Evolutionary conservation across 176 grass and related monocot species (phyloP).

Genomic region (Avena insularis): DNA sequence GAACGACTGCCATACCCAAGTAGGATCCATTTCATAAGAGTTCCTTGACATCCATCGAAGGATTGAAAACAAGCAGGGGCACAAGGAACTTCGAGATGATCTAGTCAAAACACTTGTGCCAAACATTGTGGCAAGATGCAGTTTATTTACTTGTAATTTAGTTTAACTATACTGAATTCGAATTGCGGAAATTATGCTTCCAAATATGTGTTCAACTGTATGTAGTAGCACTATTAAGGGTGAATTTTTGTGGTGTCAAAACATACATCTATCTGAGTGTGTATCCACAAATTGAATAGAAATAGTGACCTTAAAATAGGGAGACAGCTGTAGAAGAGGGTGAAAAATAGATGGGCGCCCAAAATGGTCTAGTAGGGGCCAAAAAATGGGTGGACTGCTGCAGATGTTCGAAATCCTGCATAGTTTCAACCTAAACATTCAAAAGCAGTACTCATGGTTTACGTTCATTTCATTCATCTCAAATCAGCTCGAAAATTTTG

Average conservation of each 20-base stretch:
- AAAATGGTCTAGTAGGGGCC: background rate
- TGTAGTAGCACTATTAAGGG: background rate
- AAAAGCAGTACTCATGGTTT: background rate
- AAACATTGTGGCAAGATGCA: background rate
- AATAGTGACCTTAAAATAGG: background rate
- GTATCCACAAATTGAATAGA: background rate
- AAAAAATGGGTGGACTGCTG: background rate
- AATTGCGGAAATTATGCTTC: background rate
- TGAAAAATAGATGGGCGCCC: background rate
- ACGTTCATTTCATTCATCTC: slow-evolving; percentile 15
- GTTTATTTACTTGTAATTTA: background rate
- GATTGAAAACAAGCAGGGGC: background rate
- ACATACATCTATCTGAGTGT: background rate
- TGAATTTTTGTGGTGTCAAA: background rate
- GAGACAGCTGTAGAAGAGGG: background rate
- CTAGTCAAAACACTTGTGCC: background rate
- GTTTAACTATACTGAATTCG: background rate
- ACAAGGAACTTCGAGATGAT: background rate
- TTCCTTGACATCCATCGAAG: background rate
- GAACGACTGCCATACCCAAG: no score
- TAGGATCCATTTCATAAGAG: no score
- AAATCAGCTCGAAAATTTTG: slow-evolving; percentile 29
- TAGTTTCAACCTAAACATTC: slow-evolving; percentile 5
- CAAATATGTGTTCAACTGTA: background rate
- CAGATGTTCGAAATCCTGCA: background rate